Evolutionary conservation across 2,329 filamentous ascomycete species (phyloP).

Genomic region (Hymenotorrendiella dingleyae): DNA sequence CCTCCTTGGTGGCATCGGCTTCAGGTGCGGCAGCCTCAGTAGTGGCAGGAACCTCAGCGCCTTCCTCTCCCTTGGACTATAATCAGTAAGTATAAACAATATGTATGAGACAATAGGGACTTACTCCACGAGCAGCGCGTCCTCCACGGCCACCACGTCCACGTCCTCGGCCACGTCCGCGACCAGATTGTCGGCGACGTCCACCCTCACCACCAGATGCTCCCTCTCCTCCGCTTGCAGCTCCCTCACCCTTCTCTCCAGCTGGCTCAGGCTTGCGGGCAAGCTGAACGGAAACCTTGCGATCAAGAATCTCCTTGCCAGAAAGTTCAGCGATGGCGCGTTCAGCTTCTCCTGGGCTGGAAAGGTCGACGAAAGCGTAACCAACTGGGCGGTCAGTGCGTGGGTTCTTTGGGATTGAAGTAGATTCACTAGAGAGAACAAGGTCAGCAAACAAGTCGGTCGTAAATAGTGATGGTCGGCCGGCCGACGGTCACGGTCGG

Average conservation of each 20-base stretch:
- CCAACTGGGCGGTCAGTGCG: conserved; percentile 97
- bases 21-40: conserved; percentile 53
- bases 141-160: conserved; percentile 62
- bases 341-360: conserved; percentile 88
- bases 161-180: conserved; percentile 60
- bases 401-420: conserved; percentile 98
- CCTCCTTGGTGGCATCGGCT: conserved; percentile 54
- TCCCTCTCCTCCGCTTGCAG: conserved; percentile 67
- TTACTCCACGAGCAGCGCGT: conserved; percentile 59
- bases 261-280: conserved; percentile 92
- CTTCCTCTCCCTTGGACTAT: conserved; percentile 27
- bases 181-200: conserved; percentile 56
- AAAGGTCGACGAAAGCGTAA: conserved; percentile 98
- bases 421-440: conserved; percentile 68
- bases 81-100: conserved; percentile 17
- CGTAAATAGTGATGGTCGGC: too few species aligned
- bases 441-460: conserved; percentile 34
- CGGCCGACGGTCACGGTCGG: too few species aligned
- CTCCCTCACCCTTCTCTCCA: conserved; percentile 68
- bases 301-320: conserved; percentile 94
- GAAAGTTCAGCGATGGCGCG: conserved; percentile 93
- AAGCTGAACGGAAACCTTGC: conserved; percentile 98
- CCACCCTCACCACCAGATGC: conserved; percentile 57
- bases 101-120: conserved; percentile 31
- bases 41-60: conserved; percentile 43